A percentile compares a stretch with the other conserved stretches of the same genome.
Evolutionary conservation across 768 basidiomycete genomes (phyloP).

Genomic region (Russula virescens): DNA sequence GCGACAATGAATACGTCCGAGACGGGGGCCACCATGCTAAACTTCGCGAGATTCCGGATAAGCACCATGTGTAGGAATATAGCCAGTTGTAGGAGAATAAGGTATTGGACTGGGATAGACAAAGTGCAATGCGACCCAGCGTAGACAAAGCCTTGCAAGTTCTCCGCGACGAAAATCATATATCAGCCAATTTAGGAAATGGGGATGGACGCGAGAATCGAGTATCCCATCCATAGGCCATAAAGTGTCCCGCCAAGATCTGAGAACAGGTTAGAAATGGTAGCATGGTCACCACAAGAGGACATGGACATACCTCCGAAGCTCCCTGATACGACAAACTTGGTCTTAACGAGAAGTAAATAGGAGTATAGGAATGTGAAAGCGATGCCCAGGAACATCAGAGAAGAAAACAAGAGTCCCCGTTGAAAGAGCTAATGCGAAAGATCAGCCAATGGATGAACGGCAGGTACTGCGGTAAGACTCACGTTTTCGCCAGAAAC

Average conservation of each 20-base stretch:
- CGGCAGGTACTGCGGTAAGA: too few relatives aligned
- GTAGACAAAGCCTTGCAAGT: constrained; percentile 80
- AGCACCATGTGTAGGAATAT: constrained; percentile 89
- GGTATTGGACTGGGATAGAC: constrained; percentile 62
- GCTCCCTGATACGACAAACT: constrained; percentile 84
- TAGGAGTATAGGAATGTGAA: constrained; percentile 86
- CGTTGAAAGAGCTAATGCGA: constrained; percentile 77
- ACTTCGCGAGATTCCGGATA: constrained; percentile 86
- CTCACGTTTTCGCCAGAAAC: too few relatives aligned
- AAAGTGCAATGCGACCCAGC: constrained; percentile 75
- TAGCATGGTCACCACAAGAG: too few relatives aligned
- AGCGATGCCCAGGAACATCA: constrained; percentile 77
- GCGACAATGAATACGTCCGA: constrained; percentile 94
- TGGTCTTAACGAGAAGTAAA: constrained; percentile 81
- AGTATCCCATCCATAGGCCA: constrained; percentile 90
- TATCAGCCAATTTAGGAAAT: constrained; percentile 92
- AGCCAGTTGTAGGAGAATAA: constrained; percentile 80
- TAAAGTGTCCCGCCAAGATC: constrained; percentile 89
- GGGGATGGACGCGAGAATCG: constrained; percentile 82
- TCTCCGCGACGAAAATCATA: constrained; percentile 93
- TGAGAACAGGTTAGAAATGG: too few relatives aligned
- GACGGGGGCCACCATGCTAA: constrained; percentile 84
- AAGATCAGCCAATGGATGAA: neutral
- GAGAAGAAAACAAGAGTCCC: constrained; percentile 82
- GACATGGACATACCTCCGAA: constrained; percentile 82